Evolutionary conservation across 1,284 basidiomycete species (phyloP).

Genomic region (Bjerkandera adusta): DNA sequence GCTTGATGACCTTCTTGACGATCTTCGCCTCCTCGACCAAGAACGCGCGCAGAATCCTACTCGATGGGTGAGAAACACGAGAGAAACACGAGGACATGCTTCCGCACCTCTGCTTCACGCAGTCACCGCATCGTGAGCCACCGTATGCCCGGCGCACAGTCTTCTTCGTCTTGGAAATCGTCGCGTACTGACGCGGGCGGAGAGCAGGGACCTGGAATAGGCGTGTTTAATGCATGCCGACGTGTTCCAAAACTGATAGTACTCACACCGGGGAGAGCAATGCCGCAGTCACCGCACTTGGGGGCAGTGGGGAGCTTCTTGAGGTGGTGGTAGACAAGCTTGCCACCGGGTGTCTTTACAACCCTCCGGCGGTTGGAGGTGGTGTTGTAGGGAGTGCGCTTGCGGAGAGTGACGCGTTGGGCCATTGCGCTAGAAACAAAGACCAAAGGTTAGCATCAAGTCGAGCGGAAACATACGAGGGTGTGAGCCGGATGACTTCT

Average conservation of each 20-base stretch:
- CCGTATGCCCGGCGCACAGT: conserved; percentile 93
- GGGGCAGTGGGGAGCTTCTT: conserved; percentile 86
- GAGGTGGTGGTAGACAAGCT: conserved; percentile 89
- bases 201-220: conserved; percentile 79
- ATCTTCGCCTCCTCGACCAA: conserved; percentile 99
- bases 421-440: conserved; percentile 63
- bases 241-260: neutral
- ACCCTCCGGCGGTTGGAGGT: conserved; percentile 93
- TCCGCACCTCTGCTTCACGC: conserved; percentile 86
- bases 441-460: neutral
- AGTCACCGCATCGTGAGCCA: conserved; percentile 91
- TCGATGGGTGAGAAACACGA: conserved; percentile 4
- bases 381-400: conserved; percentile 99
- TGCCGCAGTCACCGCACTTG: conserved; percentile 97
- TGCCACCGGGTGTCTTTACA: conserved; percentile 96
- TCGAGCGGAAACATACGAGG: neutral
- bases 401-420: conserved; percentile 99
- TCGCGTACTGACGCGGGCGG: conserved; percentile 90
- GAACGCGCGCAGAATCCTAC: conserved; percentile 96
- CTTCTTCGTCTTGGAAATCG: conserved; percentile 94
- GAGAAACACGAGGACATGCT: too few relatives aligned
- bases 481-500: conserved; percentile 4
- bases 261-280: conserved; percentile 88
- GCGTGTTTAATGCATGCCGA: neutral
- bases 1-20: conserved; percentile 99